Evolutionary conservation across 2,329 filamentous ascomycete species (phyloP), one percentile per base, ranked within the genome.

Genomic region (Aspergillus sp.): DNA sequence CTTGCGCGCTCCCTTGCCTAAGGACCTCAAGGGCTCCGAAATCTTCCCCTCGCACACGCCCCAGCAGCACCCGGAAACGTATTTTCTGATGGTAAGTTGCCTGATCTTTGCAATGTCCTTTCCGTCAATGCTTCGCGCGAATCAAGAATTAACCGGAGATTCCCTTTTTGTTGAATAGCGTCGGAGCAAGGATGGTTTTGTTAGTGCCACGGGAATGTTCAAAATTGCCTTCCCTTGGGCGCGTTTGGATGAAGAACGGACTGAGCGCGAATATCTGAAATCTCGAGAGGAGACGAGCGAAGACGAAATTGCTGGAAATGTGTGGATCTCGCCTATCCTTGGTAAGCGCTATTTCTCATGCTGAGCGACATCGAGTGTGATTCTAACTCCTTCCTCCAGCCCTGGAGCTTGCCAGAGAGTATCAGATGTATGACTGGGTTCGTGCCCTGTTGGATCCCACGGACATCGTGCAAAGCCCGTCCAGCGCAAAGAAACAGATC

Each of bases 251-350:
- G 85, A 89, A 64, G 86, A 88, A 67, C 77, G 80, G 49, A 73
- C 73, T 2, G 86, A 89, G 72, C 84, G 86, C 64, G 82, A 84
- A 55, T 93, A 92, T 77, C 88, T 99, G 78, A 97, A 96, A 80
- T 86, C 85, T 6, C 87, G 95, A 29, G 78, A 86, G 36, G 89
- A 89, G 31, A 96, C 93, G 10, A 96, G 92, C 68, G 84, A 84
- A 58, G 93, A 98, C 73, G 95, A 98, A 81, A 92, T 95, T 31
- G 95, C 95, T 26, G 95, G 95, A 50, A 99, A 97, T 75, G 87
- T 99, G 55, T 99, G 95, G 95, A 93, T 98, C 54, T 87, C 92
- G 51, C 92, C 94, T 6, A 83, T 89, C 65, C 80, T 85, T 73
- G 87, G 87, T 89, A 80, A 67, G 77, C 56, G 31, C 32, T 32